Conservation (phyloP, 495 filamentous ascomycete genomes). For the Aspergillus hancockii region DNA sequence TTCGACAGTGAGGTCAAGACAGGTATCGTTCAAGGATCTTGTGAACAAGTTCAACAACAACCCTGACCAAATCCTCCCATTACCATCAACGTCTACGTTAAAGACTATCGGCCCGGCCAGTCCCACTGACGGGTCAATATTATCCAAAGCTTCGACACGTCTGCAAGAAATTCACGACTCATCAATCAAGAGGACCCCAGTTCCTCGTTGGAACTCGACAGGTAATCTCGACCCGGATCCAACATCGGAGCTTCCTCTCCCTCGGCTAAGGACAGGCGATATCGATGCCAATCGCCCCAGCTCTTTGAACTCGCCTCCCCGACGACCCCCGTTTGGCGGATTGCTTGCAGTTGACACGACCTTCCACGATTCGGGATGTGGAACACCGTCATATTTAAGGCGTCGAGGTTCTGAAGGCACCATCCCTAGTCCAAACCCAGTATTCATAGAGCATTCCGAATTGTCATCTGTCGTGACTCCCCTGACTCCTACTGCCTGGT, state of each 20-base stretch:
- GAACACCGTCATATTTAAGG: conserved; percentile 37
- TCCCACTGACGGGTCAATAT: conserved; percentile 28
- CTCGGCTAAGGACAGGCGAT: conserved; percentile 5
- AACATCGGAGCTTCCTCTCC: conserved; percentile 9
- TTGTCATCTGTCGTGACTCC: conserved; percentile 39
- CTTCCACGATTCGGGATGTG: conserved; percentile 41
- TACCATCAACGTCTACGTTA: conserved; percentile 37
- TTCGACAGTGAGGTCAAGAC: conserved; percentile 34
- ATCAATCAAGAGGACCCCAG: conserved; percentile 2
- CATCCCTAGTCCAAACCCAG: conserved; percentile 53
- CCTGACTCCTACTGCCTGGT: conserved; percentile 59
- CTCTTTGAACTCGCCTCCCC: conserved; percentile 23
- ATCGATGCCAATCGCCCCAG: neutral
- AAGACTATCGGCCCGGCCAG: conserved; percentile 34
- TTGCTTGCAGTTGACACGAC: conserved; percentile 42
- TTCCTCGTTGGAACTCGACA: conserved; percentile 19
- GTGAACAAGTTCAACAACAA: conserved; percentile 62
- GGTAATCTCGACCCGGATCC: conserved; percentile 5
- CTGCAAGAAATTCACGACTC: conserved; percentile 29
- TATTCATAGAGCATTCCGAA: conserved; percentile 46
- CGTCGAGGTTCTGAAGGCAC: conserved; percentile 57
- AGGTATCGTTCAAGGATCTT: conserved; percentile 61
- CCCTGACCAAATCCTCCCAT: conserved; percentile 53
- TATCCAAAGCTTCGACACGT: conserved; percentile 31
- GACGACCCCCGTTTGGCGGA: conserved; percentile 54